A percentile compares a stretch with the other conserved stretches of the same genome.
These are phyloP conservation scores for Alternaria hordeiaustralica DNA, from an alignment of 2,329 filamentous ascomycete genomes.

Conservation along the genomic window DNA sequence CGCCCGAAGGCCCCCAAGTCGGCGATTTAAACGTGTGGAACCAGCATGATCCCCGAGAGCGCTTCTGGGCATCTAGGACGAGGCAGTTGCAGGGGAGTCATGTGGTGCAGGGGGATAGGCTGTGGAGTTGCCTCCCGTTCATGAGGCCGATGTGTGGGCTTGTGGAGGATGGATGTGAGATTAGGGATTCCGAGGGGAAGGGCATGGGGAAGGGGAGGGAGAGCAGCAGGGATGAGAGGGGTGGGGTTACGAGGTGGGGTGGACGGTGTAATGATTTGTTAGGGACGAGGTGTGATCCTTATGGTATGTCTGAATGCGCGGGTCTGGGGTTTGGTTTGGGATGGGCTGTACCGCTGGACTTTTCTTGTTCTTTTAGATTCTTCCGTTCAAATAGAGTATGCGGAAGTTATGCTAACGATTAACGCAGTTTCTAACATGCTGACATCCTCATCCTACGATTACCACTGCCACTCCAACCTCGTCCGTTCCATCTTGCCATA, in stretches of 20 bases:
- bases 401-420: not conserved
- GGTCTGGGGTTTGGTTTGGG: not conserved
- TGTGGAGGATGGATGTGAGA: constrained; percentile 61
- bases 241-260: constrained; percentile 62
- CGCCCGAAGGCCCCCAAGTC: constrained; percentile 77
- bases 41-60: constrained; percentile 74
- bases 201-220: constrained; percentile 39
- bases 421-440: constrained; percentile 72
- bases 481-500: constrained; percentile 72
- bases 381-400: not conserved
- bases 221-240: constrained; percentile 55
- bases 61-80: constrained; percentile 82
- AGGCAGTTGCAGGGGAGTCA: constrained; percentile 80
- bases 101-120: constrained; percentile 71
- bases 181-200: constrained; percentile 48
- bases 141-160: constrained; percentile 78
- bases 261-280: constrained; percentile 77
- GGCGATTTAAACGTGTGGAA: constrained; percentile 87
- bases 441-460: constrained; percentile 74
- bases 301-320: constrained; percentile 51
- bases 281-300: constrained; percentile 84
- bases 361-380: not conserved
- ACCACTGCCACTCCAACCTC: constrained; percentile 84
- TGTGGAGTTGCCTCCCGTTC: constrained; percentile 81
- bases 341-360: not conserved